These are phyloP conservation scores for Cladophialophora yegresii DNA, from an alignment of 2,329 filamentous ascomycete genomes.

Conservation along the genomic window DNA sequence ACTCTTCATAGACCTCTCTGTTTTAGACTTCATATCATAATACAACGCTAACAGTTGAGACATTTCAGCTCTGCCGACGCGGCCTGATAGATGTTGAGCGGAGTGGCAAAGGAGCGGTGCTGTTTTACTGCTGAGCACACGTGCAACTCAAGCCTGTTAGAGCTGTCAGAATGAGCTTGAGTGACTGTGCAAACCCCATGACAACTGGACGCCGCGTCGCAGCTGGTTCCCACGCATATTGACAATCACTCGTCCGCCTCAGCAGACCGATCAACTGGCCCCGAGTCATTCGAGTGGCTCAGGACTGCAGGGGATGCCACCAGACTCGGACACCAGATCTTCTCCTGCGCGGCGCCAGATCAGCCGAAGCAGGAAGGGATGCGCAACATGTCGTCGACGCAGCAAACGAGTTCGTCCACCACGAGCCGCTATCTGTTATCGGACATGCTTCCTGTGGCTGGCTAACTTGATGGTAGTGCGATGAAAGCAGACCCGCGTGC, in stretches of 20 bases:
- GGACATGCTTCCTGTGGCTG: neutral
- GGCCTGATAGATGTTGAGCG: no score
- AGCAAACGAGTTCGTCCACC: neutral
- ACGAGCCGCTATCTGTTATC: neutral
- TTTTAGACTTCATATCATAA: no score
- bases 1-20: no score
- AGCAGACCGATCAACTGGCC: neutral
- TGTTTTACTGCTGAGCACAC: neutral
- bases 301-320: neutral
- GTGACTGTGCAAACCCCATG: no score
- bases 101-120: no score
- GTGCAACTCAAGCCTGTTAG: neutral
- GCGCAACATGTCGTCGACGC: neutral
- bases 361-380: neutral
- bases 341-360: neutral
- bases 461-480: conserved; percentile 11
- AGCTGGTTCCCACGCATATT: neutral
- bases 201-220: no score
- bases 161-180: no score
- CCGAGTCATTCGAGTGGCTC: neutral
- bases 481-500: conserved; percentile 18
- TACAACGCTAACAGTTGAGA: no score
- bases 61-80: no score
- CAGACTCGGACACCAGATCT: neutral
- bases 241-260: neutral